Evolutionary conservation across 345 rosid species (phyloP), one percentile per base, ranked within the genome.

Genomic region (Syzygium aromaticum): DNA sequence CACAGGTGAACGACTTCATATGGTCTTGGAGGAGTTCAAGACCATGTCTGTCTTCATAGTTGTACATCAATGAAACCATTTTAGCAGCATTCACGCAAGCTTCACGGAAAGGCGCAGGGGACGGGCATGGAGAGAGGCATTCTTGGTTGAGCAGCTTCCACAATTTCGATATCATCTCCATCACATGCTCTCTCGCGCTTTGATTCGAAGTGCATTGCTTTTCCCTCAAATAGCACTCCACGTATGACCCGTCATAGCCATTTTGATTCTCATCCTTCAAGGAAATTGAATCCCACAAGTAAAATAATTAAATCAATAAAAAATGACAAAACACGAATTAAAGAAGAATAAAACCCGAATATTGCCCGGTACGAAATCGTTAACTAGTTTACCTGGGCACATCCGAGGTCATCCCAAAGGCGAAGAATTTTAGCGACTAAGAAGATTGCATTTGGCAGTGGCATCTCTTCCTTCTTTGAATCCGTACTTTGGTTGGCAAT

Each of bases 401-500:
- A 92, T 89, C 95, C 95, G 49, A 92, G 87, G 84, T 93, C 95
- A 88, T 94, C 94, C 93, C 94, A 95, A 93, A 92, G 92, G 25
- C 94, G 93, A 77, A 93, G 93, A 84, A 86, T 94, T n/a, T 91
- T 84, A 27, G 93, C 94, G 1, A 92, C 77, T 63, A 93, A 88
- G 3, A 94, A 90, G 52, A 94, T 77, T 46, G 92, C 86, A 84
- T 54, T 43, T 2, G 94, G 95, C 56, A 54, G n/a, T 21, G 6
- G 33, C n/a, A 16, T 59, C 17, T 57, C 87, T 28, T 77, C 87
- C 67, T 88, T 86, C 53, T 84, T 15, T 19, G 25, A 51, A 15
- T 89, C 54, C 28, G 27, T 21, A 51, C 84, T 80, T 82, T 82
- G 63, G 17, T 54, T n/a, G 51, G 21, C 21, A 17, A 89, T 33